Base-by-base conservation (phyloP, 306 rosid species). In the Cicer chorassanicum region DNA sequence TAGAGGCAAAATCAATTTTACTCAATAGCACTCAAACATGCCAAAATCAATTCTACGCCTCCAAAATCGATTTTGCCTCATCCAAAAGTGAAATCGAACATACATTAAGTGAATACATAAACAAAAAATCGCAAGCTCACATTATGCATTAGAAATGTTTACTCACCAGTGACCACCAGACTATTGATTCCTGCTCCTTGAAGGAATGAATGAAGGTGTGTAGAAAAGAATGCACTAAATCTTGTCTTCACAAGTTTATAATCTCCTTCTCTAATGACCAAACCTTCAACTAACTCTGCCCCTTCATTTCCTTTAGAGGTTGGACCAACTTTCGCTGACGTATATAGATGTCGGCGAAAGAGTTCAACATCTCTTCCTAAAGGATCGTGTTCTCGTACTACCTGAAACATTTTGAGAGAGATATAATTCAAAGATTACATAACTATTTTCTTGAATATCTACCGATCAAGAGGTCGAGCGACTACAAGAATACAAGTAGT, bases 221-320 rank as follows among this genome's bases (percentile, higher is more conserved):
- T 91, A 8, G 88, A 81, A 81, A 91, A 94, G 82, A 94, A 94
- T 40, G 97, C 96, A 85, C 98, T 93, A 64, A 94, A 91, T 67
- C 97, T 84, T 8, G 93, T 91, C 78, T 91, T 94, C 53, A 90
- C 98, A 73, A 94, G 46, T 76, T 91, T 90, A 78, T 88, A 91
- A 64, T 91, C 98, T 62, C 88, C 97, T 83, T 90, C 97, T 85
- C 80, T 77, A 41, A 91, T 87, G 74, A 78, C 88, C 53, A 94
- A 74, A 43, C 98, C 97, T 62, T 91, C 92, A 19, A 87, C 91
- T 56, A 90, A 81, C 45, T 94, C 97, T 29, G 92, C 86, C 55
- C 98, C 98, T 67, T 16, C 75, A 42, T 64, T 82, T 78, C 91
- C 97, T 86, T 86, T 86, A 4, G 66, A 74, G 3, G 86, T 78